A percentile compares a stretch with the other conserved stretches of the same genome.
These are phyloP conservation scores for Quercus agrifolia DNA, from an alignment of 306 rosid genomes.

Conservation along the genomic window DNA sequence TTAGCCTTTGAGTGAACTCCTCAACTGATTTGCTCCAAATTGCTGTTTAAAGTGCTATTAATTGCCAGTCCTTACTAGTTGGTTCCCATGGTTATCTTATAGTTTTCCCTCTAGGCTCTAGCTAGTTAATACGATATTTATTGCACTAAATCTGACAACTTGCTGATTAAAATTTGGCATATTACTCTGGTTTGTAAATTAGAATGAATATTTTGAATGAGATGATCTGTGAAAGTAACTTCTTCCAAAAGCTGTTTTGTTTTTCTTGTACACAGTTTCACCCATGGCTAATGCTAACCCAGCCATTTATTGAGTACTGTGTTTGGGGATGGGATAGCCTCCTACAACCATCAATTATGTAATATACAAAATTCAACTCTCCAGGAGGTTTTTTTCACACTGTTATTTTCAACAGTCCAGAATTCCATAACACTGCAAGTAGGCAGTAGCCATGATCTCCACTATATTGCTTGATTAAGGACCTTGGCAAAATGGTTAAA, in stretches of 20 bases:
- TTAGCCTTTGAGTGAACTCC: not conserved
- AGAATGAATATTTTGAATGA: not conserved
- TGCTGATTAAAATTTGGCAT: not conserved
- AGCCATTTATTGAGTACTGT: constrained; percentile 79
- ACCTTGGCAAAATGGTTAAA: too few species aligned
- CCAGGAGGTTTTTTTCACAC: constrained; percentile 97
- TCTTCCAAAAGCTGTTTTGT: not conserved
- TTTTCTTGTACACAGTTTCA: constrained; percentile 58
- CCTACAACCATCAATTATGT: constrained; percentile 83
- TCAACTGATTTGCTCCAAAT: not conserved
- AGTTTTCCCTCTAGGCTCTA: not conserved
- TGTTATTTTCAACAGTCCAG: constrained; percentile 73
- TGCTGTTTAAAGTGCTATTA: not conserved
- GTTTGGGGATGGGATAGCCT: constrained; percentile 99
- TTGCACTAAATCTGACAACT: not conserved
- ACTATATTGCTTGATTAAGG: too few species aligned
- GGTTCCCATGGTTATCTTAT: not conserved
- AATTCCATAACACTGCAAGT: constrained; percentile 50
- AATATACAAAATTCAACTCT: constrained; percentile 81
- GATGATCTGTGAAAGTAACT: not conserved
- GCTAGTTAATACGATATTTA: not conserved
- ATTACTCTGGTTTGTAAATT: not conserved
- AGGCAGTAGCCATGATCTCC: constrained; percentile 3
- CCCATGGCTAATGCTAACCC: constrained; percentile 85
- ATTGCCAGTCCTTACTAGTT: not conserved